phyloP scores from a whole-genome alignment of 2,329 filamentous ascomycete species.

The Ceratocystis huliohia region DNA sequence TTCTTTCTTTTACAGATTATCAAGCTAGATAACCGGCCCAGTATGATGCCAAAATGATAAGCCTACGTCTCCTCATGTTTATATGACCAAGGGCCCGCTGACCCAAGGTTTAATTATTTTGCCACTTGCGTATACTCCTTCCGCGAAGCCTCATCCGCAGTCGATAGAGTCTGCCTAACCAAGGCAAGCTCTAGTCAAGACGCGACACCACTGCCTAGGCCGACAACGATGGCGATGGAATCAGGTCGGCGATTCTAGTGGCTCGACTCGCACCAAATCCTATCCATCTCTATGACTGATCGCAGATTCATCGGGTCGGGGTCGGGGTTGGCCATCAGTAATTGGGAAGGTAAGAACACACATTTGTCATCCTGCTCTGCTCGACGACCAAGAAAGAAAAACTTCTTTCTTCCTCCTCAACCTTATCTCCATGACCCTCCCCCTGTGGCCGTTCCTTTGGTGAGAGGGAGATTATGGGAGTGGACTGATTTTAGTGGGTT shows the following conservation, averaged over 20 bases:
- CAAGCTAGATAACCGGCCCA: not conserved
- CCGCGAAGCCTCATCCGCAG: not conserved
- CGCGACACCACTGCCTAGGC: not conserved
- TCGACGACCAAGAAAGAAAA: not conserved
- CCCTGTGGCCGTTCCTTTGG: not conserved
- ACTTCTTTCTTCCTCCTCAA: not conserved
- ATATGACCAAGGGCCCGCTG: not conserved
- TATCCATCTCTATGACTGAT: too few species aligned
- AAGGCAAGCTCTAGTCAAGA: not conserved
- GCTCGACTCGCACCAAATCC: too few species aligned
- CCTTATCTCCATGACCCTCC: not conserved
- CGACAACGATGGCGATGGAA: not conserved
- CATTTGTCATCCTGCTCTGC: too few species aligned
- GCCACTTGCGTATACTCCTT: not conserved
- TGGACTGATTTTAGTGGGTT: conserved; percentile 7
- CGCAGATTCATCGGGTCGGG: too few species aligned
- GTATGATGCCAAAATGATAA: not conserved
- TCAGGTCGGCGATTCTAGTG: too few species aligned
- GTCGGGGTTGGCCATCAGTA: too few species aligned
- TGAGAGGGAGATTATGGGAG: not conserved
- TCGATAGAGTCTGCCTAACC: not conserved
- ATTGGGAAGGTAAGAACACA: too few species aligned
- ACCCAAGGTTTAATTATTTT: not conserved
- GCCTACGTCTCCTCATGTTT: not conserved
- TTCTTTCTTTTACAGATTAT: too few species aligned